Evolutionary conservation across 257 asterid genomes (phyloP).

Genomic region (Primulina tabacum): DNA sequence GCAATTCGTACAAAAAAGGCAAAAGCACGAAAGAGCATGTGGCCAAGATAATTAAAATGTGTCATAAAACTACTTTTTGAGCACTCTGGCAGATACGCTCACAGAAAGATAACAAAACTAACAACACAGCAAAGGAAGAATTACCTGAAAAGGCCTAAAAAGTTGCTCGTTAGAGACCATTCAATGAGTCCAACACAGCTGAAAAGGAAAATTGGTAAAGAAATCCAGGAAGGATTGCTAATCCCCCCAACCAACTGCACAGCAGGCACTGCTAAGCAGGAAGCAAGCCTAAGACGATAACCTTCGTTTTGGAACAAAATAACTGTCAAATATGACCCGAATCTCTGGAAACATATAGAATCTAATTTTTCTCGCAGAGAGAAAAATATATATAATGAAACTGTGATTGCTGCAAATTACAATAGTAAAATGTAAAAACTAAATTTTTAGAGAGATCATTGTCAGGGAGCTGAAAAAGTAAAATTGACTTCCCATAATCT

Average conservation of each 20-base stretch:
- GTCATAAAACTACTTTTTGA: conserved; percentile 17
- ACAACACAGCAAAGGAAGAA: conserved; percentile 24
- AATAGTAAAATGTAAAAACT: not conserved
- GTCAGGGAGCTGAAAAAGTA: no score
- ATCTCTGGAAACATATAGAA: not conserved
- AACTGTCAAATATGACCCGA: not conserved
- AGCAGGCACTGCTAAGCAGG: conserved; percentile 89
- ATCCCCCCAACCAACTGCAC: conserved; percentile 94
- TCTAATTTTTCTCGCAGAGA: no score
- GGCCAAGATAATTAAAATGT: conserved; percentile 64
- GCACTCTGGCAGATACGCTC: not conserved
- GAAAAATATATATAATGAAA: not conserved
- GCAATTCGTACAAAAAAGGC: conserved; percentile 90
- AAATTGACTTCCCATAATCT: not conserved
- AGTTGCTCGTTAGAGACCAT: conserved; percentile 95
- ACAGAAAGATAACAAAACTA: not conserved
- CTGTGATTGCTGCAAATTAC: not conserved
- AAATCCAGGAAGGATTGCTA: conserved; percentile 98
- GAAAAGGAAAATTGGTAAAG: conserved; percentile 85
- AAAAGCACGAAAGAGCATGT: conserved; percentile 90
- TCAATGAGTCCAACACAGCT: conserved; percentile 95
- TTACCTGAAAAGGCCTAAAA: conserved; percentile 96
- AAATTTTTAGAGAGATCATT: not conserved
- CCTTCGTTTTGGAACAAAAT: conserved; percentile 46
- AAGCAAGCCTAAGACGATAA: conserved; percentile 85